Base-by-base conservation (phyloP, 176 grass and related monocot genomes). In the Alopecurus myosuroides region DNA sequence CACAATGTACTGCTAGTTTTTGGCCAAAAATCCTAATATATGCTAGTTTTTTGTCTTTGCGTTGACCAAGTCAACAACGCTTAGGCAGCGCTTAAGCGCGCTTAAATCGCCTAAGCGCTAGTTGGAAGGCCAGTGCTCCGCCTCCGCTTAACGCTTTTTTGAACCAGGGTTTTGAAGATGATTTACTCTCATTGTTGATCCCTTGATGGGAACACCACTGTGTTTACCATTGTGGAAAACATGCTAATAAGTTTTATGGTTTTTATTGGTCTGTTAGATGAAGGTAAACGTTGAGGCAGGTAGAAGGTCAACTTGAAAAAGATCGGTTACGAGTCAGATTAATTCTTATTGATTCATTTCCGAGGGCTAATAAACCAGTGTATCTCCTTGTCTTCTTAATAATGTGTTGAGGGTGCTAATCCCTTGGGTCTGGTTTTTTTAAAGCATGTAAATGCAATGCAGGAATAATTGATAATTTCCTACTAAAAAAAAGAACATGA, bases 121-220 rank as follows among this genome's bases (percentile, higher is more conserved):
- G n/a, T n/a, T n/a, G n/a, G n/a, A n/a, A n/a, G n/a, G n/a, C n/a
- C n/a, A n/a, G n/a, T n/a, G n/a, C n/a, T n/a, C n/a, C n/a, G n/a
- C n/a, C n/a, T n/a, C n/a, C n/a, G n/a, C n/a, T n/a, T n/a, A n/a
- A n/a, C n/a, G n/a, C n/a, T n/a, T n/a, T n/a, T n/a, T n/a, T n/a
- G n/a, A n/a, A n/a, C n/a, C n/a, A n/a, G n/a, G n/a, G 40, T 72
- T 11, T 48, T 20, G 19, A 80, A n/a, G 79, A 39, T 72, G 37
- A 46, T 71, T 45, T 46, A 60, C 29, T 60, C 33, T 67, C 28
- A 76, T 76, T 46, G 50, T 82, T 83, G n/a, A n/a, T n/a, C n/a
- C n/a, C n/a, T n/a, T n/a, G 61, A 44, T 6, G 26, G 69, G 72
- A 35, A 82, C 13, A 73, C 3, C 20, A 12, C 5, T 22, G 20